Evolutionary conservation across 768 basidiomycete species (phyloP), one percentile per base, ranked within the genome.

Genomic region (Leccinum disarticulatum): DNA sequence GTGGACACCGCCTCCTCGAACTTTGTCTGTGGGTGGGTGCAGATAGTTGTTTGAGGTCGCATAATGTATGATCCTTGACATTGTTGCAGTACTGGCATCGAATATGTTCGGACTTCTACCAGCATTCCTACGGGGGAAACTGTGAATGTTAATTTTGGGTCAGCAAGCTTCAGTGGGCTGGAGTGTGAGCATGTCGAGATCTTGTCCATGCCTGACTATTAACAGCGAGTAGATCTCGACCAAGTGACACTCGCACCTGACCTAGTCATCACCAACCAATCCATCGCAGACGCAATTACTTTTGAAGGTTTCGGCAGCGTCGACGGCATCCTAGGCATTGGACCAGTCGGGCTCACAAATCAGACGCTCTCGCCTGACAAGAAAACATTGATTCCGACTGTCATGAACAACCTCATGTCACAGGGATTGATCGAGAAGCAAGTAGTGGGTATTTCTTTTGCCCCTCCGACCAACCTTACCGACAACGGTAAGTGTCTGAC

Each of bases 1-100:
- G 55, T 75, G 19, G 75, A 75, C 55, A 75, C 74, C 6, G 71
- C 72, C 6, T 68, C 67, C 22, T 69, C 74, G 10, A 74, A 72
- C 55, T 70, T 67, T 0, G 70, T 72, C 53, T 65, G 73, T 53
- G 63, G 60, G 54, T 58, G 17, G 27, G 61, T 55, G 2, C 46
- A 51, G 14, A 50, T 11, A 17, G 13, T 27, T 10, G 38, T 46
- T 60, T 17, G 31, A 68, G 28, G 14, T 28, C 31, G 3, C 28
- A 3, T 8, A 22, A 25, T 31, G 14, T 33, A 43, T 9, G 7
- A 55, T 38, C 43, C 19, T 52, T 35, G 33, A 35, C 33, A 35
- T 35, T 35, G 14, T 51, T 50, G 6, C 41, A 70, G 74, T 13
- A 66, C 67, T n/a, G 66, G 61, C 10, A 64, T 6, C 13, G 25